Base-by-base conservation (phyloP, 2,329 filamentous ascomycete genomes). In the Rutstroemia sp. region DNA sequence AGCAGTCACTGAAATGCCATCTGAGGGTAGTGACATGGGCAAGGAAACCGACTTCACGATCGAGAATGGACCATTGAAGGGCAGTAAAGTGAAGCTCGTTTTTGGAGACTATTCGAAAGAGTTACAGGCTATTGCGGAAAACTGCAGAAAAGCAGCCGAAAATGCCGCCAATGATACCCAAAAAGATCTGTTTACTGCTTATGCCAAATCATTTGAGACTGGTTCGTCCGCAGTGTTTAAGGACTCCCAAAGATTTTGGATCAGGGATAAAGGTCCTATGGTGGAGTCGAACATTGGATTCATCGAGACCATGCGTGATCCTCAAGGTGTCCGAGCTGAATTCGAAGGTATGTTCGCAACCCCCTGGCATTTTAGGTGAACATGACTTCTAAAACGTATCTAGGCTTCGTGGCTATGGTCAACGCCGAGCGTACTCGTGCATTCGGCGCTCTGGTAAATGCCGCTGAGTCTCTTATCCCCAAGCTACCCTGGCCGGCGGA, bases 401-500 rank as follows among this genome's bases (percentile, higher is more conserved):
- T 44, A 67, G 65, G 67, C 2, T 91, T 94, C 68, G 88, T 87
- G 47, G 87, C 87, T 47, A 81, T 89, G 72, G 87, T 97, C 47
- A 97, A 97, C 73, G 78, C 92, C 67, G 92, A 96, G 70, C 85
- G 92, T 19, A 99, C 92, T 1, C 82, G 81, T 57, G 89, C 92
- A 1, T 97, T 97, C 68, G 87, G 87, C 7, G 86, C 88, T 63
- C 81, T 97, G 1, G 94, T 97, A 4, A 79, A 85, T 19, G 85
- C 85, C 25, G 92, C 94, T 0, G 87, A 91, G 10, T 76, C 77
- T 47, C 85, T 96, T 69, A 96, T 99, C 51, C 89, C 91, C 6
- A 83, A 95, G 60, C 76, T 99, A 14, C 94, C 94, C 0, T 99
- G 94, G 94, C 76, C 78, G 38, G 80, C 82, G 48, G 88, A 89